Conservation (phyloP, 306 rosid species). For the Astragalus membranaceus region DNA sequence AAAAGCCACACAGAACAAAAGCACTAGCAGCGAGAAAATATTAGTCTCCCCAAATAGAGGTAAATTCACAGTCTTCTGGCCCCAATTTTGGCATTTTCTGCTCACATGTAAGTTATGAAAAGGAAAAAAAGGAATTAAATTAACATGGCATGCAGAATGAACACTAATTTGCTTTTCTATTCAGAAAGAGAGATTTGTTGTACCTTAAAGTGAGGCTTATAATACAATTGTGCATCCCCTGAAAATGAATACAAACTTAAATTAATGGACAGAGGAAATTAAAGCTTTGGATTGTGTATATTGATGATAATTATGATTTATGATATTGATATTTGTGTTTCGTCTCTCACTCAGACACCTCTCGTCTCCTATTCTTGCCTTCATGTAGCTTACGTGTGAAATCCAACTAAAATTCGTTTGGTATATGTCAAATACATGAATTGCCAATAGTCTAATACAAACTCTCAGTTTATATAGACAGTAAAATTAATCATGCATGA, state of each 20-base stretch:
- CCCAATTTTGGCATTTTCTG: constrained; percentile 54
- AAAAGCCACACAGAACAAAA: constrained; percentile 52
- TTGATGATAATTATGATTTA: background rate
- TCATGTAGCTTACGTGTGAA: background rate
- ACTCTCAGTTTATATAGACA: background rate
- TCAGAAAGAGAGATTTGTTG: background rate
- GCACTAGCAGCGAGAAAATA: constrained; percentile 58
- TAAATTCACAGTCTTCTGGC: constrained; percentile 45
- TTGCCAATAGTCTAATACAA: background rate
- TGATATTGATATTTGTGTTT: constrained; percentile 3
- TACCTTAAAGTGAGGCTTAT: constrained; percentile 66
- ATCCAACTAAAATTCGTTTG: constrained; percentile 15
- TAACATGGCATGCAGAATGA: background rate
- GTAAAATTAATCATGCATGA: background rate
- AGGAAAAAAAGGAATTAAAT: background rate
- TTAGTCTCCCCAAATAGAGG: constrained; percentile 69
- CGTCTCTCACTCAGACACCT: background rate
- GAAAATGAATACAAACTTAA: constrained; percentile 35
- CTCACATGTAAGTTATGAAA: constrained; percentile 6
- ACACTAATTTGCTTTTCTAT: background rate
- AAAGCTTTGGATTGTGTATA: background rate
- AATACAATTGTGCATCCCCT: constrained; percentile 90
- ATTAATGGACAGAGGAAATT: constrained; percentile 15
- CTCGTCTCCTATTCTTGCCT: background rate
- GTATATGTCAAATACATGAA: background rate